Conservation (phyloP, 139 green algal genomes). For the Zygnema circumcarinatum region DNA sequence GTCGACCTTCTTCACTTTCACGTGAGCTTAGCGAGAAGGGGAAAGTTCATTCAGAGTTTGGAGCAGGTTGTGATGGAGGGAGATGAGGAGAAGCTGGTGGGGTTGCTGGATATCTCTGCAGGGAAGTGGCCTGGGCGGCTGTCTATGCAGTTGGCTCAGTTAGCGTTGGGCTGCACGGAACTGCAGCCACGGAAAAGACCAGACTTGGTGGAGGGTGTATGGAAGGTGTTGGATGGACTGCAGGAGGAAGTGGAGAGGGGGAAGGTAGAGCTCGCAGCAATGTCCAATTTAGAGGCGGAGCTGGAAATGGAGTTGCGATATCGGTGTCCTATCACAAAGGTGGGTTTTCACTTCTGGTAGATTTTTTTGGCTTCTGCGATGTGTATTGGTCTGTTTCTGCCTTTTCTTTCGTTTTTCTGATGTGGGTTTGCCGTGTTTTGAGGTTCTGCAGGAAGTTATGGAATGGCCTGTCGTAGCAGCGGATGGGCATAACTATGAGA, state of each 20-base stretch:
- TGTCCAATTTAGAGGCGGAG: background rate
- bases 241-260: background rate
- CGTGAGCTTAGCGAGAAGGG: background rate
- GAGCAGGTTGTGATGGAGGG: background rate
- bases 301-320: background rate
- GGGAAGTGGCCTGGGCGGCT: background rate
- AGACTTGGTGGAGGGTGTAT: background rate
- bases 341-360: background rate
- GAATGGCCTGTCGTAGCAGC: background rate
- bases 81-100: background rate
- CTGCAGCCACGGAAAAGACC: background rate
- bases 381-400: background rate
- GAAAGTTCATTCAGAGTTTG: background rate
- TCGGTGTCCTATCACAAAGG: background rate
- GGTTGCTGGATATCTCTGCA: background rate
- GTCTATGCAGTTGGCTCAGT: background rate
- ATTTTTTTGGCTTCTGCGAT: background rate
- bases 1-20: conserved; percentile 34
- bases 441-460: background rate
- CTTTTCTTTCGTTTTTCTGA: background rate
- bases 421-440: too few relatives aligned
- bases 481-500: background rate
- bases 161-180: background rate
- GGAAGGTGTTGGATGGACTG: background rate
- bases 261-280: background rate